Conservation (phyloP, 2,329 filamentous ascomycete genomes). For the Trichoderma sp. region DNA sequence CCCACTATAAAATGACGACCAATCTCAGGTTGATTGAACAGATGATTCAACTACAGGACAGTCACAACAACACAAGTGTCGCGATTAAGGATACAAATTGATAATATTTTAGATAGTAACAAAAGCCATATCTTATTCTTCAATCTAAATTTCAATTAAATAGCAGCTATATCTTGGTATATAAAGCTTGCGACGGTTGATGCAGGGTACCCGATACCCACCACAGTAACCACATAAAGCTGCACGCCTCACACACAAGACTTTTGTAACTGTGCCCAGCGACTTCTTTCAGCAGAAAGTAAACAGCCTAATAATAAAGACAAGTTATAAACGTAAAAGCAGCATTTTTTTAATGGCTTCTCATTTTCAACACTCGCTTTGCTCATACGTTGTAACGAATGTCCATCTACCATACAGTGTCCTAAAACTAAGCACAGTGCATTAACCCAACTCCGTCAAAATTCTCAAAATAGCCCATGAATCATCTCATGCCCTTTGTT, state of each 20-base stretch:
- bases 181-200: neutral
- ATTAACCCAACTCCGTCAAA: neutral
- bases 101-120: too few relatives aligned
- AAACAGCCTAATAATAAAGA: rapidly evolving
- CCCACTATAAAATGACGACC: neutral
- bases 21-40: neutral
- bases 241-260: neutral
- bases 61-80: neutral
- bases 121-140: too few relatives aligned
- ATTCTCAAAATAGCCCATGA: neutral
- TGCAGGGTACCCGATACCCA: neutral
- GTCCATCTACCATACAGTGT: neutral
- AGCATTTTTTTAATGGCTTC: neutral
- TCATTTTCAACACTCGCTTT: neutral
- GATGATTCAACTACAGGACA: neutral
- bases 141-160: too few relatives aligned
- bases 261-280: neutral
- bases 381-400: too few relatives aligned
- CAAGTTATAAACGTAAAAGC: neutral
- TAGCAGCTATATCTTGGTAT: too few relatives aligned
- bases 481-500: neutral
- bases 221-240: neutral
- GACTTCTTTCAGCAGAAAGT: neutral
- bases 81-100: too few relatives aligned
- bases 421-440: neutral